Evolutionary conservation across 2,329 filamentous ascomycete species (phyloP), one percentile per base, ranked within the genome.

Genomic region (Tricladium varicosporioides): DNA sequence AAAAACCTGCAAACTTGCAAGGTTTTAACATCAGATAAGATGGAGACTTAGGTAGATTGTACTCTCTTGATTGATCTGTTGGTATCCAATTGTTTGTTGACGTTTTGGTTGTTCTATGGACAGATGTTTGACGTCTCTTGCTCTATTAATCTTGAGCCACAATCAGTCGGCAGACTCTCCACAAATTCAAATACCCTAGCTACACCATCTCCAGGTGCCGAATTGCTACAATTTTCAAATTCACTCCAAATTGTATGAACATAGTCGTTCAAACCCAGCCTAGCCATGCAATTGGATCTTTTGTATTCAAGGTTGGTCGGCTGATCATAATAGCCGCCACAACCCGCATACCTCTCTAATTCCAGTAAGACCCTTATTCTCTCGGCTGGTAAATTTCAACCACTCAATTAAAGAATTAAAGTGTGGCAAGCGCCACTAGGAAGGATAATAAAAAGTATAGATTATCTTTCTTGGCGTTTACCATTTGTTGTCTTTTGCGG

Each of bases 351-450:
- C 18, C 44, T 48, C 9, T 44, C 40, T 32, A 31, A 15, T 51
- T 51, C 33, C 31, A 11, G 33, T 7, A 36, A 46, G 11, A 16
- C 31, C 15, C 18, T 42, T 13, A 43, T 31, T 49, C n/a, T 49
- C 44, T 55, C 53, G 53, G 53, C 53, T 55, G 53, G 5, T 55
- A 50, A 55, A 55, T 55, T 4, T 31, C 7, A 54, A 15, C 40
- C 5, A n/a, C 32, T 53, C 51, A 50, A 27, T 55, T 50, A 49
- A 49, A 15, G 32, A 18, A 55, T 18, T 15, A 47, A 47, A 46
- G 46, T 50, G 16, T 33, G 52, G 44, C 45, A 54, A 44, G 22
- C 43, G 44, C 13, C 11, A 5, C 19, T 27, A 27, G 22, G 36
- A 8, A 45, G 46, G 53, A 50, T 45, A 49, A 50, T 50, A 27